Evolutionary conservation across 768 basidiomycete species (phyloP).

Genomic region (Gymnopilus junonius): DNA sequence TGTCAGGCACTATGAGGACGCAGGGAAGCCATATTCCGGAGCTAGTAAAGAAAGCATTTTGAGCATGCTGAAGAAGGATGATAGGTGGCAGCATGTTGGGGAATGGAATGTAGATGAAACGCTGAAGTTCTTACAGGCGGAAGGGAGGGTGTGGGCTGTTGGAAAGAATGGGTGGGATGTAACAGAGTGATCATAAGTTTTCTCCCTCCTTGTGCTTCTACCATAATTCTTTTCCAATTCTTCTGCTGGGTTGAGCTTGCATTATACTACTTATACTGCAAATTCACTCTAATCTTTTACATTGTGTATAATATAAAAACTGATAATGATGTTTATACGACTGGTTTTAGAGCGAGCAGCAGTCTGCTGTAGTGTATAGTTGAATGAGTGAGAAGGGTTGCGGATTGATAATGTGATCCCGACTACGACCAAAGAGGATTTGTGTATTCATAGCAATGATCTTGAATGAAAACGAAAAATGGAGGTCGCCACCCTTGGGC

Average conservation of each 20-base stretch:
- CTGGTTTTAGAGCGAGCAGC: too few relatives aligned
- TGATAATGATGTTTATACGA: too few relatives aligned
- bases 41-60: conserved; percentile 51
- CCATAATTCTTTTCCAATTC: not conserved
- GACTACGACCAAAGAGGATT: too few relatives aligned
- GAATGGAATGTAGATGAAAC: conserved; percentile 69
- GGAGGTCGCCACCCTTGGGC: too few relatives aligned
- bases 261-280: too few relatives aligned
- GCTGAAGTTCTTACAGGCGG: conserved; percentile 47
- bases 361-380: too few relatives aligned
- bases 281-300: too few relatives aligned
- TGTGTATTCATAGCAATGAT: too few relatives aligned
- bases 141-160: conserved; percentile 41
- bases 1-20: conserved; percentile 20
- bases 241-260: not conserved
- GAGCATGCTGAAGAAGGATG: conserved; percentile 54
- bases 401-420: too few relatives aligned
- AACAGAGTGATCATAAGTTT: conserved; percentile 26
- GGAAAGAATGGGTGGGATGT: conserved; percentile 45
- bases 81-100: conserved; percentile 67
- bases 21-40: conserved; percentile 29
- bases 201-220: not conserved
- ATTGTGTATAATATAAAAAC: too few relatives aligned
- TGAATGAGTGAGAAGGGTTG: too few relatives aligned
- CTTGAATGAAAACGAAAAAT: too few relatives aligned